These are phyloP conservation scores for Xylaria digitata DNA, from an alignment of 2,329 filamentous ascomycete species.

Conservation along the genomic window DNA sequence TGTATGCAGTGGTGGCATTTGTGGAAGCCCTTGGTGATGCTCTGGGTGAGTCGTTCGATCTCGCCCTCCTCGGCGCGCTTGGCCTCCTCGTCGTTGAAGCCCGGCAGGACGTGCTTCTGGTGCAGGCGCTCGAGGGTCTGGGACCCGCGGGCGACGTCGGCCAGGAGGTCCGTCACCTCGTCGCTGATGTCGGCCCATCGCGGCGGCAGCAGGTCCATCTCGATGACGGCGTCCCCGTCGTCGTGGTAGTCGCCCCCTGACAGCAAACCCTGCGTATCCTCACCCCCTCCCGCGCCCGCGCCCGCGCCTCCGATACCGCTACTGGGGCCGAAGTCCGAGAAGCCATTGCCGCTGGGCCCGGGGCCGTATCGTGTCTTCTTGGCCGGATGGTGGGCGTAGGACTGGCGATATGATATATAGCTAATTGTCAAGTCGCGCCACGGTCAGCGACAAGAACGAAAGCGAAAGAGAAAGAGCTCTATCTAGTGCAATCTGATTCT, in stretches of 20 bases:
- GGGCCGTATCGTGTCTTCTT: slow-evolving; percentile 79
- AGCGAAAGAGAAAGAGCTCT: not conserved
- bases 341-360: slow-evolving; percentile 66
- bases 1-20: slow-evolving; percentile 90
- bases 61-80: slow-evolving; percentile 88
- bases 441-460: slow-evolving; percentile 26
- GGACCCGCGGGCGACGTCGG: slow-evolving; percentile 83
- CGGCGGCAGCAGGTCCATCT: slow-evolving; percentile 96
- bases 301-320: slow-evolving; percentile 60
- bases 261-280: slow-evolving; percentile 81
- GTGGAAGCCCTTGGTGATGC: slow-evolving; percentile 89
- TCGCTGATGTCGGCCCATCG: slow-evolving; percentile 96
- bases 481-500: not conserved
- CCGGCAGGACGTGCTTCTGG: slow-evolving; percentile 95
- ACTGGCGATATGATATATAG: slow-evolving; percentile 99
- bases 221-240: slow-evolving; percentile 94
- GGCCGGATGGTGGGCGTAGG: slow-evolving; percentile 92
- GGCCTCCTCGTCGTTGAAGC: slow-evolving; percentile 94
- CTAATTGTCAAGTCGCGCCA: slow-evolving; percentile 60
- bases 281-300: slow-evolving; percentile 52
- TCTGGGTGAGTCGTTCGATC: slow-evolving; percentile 90
- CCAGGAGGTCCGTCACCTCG: slow-evolving; percentile 86
- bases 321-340: slow-evolving; percentile 69
- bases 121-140: slow-evolving; percentile 90
- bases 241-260: slow-evolving; percentile 81